Evolutionary conservation across 768 basidiomycete species (phyloP), one percentile per base, ranked within the genome.

Genomic region (Fomitopsis serialis): DNA sequence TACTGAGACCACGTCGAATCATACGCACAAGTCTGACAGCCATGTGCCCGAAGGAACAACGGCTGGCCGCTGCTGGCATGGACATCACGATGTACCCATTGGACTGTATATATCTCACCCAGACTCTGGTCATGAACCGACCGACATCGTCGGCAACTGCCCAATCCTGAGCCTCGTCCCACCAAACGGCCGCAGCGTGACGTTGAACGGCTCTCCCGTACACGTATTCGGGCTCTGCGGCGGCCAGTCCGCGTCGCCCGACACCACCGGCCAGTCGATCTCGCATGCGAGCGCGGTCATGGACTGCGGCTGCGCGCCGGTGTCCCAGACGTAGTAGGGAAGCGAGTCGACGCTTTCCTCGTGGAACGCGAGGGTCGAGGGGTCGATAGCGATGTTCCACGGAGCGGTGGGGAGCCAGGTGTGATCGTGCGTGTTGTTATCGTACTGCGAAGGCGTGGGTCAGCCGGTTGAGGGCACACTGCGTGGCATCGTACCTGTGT

Each of bases 361-460:
- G 55, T 64, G 52, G 61, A 71, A 70, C 29, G 51, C 35, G n/a
- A 72, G 58, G 29, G 66, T 66, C 22, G 61, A 59, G 0, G 77
- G 77, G 61, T 82, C 79, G 53, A 81, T 80, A 11, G 80, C 79
- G 58, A 76, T 79, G 58, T 78, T 74, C 80, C 79, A 81, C 11
- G 68, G 57, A 1, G 61, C 68, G 2, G 73, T 73, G 7, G 79
- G 72, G 48, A 78, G 75, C 46, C 46, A 48, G 3, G 21, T 32
- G 29, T 48, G 46, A n/a, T 48, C 46, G 19, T 48, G 46, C 11
- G 46, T 48, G 27, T 48, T 25, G 21, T 48, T 48, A 25, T 48
- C 46, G 29, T 48, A 48, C 46, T 48, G 46, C 17, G 27, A 11
- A 10, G 7, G 6, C 44, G 25, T 8, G 29, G 29, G 5, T 5